Evolutionary conservation across 2,329 filamentous ascomycete genomes (phyloP), one percentile per base, ranked within the genome.

Genomic region (Cytospora leucostoma): DNA sequence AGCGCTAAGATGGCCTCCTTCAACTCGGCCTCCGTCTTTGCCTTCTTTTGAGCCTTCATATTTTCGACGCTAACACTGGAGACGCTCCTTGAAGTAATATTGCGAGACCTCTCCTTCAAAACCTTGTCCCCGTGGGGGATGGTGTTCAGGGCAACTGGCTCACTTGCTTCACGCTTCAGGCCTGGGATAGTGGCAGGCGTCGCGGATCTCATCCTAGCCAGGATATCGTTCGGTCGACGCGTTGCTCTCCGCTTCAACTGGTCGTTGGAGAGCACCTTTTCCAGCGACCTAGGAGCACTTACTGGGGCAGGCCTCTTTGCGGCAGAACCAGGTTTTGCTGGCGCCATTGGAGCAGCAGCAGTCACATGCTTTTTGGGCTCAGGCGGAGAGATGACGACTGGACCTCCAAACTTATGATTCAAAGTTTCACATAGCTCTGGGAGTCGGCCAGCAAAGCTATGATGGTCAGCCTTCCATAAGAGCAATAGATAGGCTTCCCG

Each of bases 371-470:
- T 70, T 68, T 79, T 84, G 11, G 82, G 78, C 68, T 85, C 86
- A 1, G 78, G 73, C 8, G 81, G 76, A 4, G 88, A 82, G 27
- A 84, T 77, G 64, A 86, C 84, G 10, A 85, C 79, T 1, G 90
- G 90, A 0, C 90, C 91, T 17, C 91, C 91, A 5, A 94, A 81
- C 72, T 93, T 93, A 67, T 86, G 87, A 73, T 89, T 92, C 64
- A 93, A 86, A 5, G 82, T 80, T 54, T 87, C 83, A 70, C 90
- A 92, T 15, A 88, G 78, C 40, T 89, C 84, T 1, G 90, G 90
- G n/a, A 93, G 79, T 38, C 91, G 87, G 15, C 90, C 85, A 38
- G 89, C 88, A 72, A 92, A 95, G 76, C 87, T 89, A 65, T 38
- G 34, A 2, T 11, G 40, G 56, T 64, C 58, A 44, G 32, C 59